Conservation (phyloP, 345 rosid species). For the Cardamine chenopodiifolia region DNA sequence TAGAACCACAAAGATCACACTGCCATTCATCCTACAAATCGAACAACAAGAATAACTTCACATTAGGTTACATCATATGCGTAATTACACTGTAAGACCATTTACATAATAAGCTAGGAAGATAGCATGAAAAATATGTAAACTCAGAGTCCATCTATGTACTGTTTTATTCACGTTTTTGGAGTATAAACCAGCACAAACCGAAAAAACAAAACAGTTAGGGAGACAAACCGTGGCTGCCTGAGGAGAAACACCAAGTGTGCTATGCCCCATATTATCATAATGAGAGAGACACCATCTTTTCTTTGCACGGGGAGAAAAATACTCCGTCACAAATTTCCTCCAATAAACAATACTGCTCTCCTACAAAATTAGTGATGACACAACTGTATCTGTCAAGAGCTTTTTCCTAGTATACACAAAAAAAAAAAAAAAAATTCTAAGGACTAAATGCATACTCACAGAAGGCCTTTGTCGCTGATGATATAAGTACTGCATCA, state of each 20-base stretch:
- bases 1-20: slow-evolving; percentile 86
- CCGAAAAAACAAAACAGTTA: background rate
- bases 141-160: background rate
- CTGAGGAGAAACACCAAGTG: slow-evolving; percentile 94
- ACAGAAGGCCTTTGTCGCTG: slow-evolving; percentile 87
- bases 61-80: background rate
- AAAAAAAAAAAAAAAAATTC: background rate
- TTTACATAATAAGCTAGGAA: background rate
- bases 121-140: background rate
- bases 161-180: background rate
- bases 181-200: background rate
- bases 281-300: slow-evolving; percentile 94
- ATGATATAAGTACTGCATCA: slow-evolving; percentile 97
- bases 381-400: slow-evolving; percentile 18
- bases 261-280: slow-evolving; percentile 87
- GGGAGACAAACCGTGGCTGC: slow-evolving; percentile 81
- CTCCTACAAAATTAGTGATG: slow-evolving; percentile 56
- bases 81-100: background rate
- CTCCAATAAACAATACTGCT: slow-evolving; percentile 91
- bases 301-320: slow-evolving; percentile 96
- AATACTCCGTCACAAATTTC: slow-evolving; percentile 90
- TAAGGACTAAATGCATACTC: slow-evolving; percentile 42
- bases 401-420: slow-evolving; percentile 3
- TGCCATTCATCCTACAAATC: slow-evolving; percentile 90
- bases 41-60: background rate